Conservation (phyloP, 495 filamentous ascomycete species). For the Margaritispora aquatica region DNA sequence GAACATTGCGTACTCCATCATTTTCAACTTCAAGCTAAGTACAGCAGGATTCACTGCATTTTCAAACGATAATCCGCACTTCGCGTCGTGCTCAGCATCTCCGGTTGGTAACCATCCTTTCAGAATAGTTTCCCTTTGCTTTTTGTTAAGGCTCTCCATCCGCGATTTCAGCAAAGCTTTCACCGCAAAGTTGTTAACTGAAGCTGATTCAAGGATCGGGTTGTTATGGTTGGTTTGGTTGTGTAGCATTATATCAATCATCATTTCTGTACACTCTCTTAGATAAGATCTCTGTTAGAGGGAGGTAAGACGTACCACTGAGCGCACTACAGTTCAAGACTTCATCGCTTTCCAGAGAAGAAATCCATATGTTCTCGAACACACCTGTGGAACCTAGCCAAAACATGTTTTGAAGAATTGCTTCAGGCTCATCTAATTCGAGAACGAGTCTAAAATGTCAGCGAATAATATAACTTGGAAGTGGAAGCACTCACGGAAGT, state of each 20-base stretch:
- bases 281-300: not conserved
- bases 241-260: slow-evolving; percentile 18
- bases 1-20: slow-evolving; percentile 41
- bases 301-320: slow-evolving; percentile 3
- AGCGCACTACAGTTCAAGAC: slow-evolving; percentile 11
- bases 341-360: slow-evolving; percentile 4
- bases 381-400: slow-evolving; percentile 19
- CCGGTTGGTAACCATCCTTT: slow-evolving; percentile 6
- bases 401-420: slow-evolving; percentile 17
- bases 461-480: not conserved
- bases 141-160: slow-evolving; percentile 24
- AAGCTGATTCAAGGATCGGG: slow-evolving; percentile 6
- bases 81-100: not conserved
- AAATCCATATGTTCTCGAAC: slow-evolving; percentile 16
- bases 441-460: slow-evolving; percentile 9
- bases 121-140: slow-evolving; percentile 33
- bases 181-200: slow-evolving; percentile 16
- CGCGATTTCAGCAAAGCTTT: slow-evolving; percentile 12
- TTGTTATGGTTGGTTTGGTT: slow-evolving; percentile 9
- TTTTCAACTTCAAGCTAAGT: slow-evolving; percentile 39
- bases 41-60: slow-evolving; percentile 19
- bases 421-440: not conserved
- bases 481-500: slow-evolving; percentile 8
- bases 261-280: slow-evolving; percentile 1
- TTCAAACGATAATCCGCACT: not conserved